Conservation (phyloP, 768 basidiomycete genomes). For the Mycena albidolilacea region DNA sequence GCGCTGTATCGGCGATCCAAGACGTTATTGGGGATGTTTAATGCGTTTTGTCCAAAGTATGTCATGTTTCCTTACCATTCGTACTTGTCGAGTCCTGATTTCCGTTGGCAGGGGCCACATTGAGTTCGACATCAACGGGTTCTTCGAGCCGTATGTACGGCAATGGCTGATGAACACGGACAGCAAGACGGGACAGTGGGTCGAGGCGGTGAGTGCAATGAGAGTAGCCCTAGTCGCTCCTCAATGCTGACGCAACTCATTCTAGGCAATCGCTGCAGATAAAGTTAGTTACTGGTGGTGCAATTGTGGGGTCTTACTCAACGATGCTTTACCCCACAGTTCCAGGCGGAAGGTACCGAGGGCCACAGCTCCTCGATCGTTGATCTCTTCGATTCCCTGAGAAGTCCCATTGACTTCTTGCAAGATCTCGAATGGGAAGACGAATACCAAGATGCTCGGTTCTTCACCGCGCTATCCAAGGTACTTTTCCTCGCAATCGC, state of each 20-base stretch:
- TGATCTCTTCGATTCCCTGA: conserved; percentile 94
- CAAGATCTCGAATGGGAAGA: conserved; percentile 95
- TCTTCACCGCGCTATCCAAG: conserved; percentile 91
- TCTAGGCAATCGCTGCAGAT: conserved; percentile 85
- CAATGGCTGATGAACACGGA: conserved; percentile 94
- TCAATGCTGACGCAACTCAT: conserved; percentile 24
- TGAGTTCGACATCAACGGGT: conserved; percentile 78
- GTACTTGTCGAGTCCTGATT: conserved; percentile 14
- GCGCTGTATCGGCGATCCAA: conserved; percentile 86
- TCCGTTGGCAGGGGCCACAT: conserved; percentile 62
- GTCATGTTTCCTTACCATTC: conserved; percentile 43
- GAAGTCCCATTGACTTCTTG: conserved; percentile 91
- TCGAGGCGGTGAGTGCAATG: conserved; percentile 78
- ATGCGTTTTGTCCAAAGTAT: conserved; percentile 86
- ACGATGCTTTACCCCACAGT: conserved; percentile 56
- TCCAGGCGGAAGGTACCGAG: conserved; percentile 82
- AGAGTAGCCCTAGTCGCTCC: background rate
- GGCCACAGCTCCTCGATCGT: conserved; percentile 98
- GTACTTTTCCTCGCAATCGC: conserved; percentile 53
- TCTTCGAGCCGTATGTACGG: conserved; percentile 91
- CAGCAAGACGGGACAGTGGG: conserved; percentile 94
- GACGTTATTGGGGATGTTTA: conserved; percentile 83
- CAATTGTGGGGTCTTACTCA: conserved; percentile 14
- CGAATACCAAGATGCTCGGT: conserved; percentile 88
- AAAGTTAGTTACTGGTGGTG: conserved; percentile 63